phyloP scores from a whole-genome alignment of 257 asterid species.

The Solanum okadae region DNA sequence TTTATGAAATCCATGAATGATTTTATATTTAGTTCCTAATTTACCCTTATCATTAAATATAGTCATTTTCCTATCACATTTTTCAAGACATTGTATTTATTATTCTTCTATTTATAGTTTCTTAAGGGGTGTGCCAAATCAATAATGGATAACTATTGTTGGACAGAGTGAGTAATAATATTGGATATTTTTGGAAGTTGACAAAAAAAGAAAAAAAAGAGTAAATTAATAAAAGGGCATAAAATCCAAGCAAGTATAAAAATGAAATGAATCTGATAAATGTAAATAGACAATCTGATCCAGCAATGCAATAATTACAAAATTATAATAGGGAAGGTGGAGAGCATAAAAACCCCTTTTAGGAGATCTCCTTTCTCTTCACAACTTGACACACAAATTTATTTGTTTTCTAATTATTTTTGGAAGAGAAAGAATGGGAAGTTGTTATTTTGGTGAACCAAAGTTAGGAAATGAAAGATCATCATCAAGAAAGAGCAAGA shows the following conservation, averaged over 20 bases:
- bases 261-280: conserved; percentile 23
- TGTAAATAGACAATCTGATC: conserved; percentile 64
- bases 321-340: conserved; percentile 25
- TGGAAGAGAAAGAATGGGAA: conserved; percentile 31
- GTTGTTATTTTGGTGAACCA: conserved; percentile 54
- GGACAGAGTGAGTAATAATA: neutral
- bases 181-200: conserved; percentile 19
- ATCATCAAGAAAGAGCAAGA: conserved; percentile 55
- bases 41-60: too few relatives aligned
- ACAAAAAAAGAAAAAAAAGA: conserved; percentile 10
- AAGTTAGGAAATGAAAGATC: conserved; percentile 33
- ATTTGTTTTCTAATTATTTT: neutral
- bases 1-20: too few relatives aligned
- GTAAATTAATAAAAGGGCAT: neutral
- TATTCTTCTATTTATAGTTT: too few relatives aligned
- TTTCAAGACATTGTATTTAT: too few relatives aligned
- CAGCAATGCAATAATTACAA: conserved; percentile 78
- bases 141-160: too few relatives aligned
- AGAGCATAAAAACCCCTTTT: conserved; percentile 21
- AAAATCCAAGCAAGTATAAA: conserved; percentile 26
- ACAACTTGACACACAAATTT: neutral
- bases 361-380: conserved; percentile 14
- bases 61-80: too few relatives aligned
- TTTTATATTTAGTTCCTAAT: too few relatives aligned
- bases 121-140: too few relatives aligned